phyloP scores from a whole-genome alignment of 495 filamentous ascomycete species.

The Podospora pseudopauciseta region DNA sequence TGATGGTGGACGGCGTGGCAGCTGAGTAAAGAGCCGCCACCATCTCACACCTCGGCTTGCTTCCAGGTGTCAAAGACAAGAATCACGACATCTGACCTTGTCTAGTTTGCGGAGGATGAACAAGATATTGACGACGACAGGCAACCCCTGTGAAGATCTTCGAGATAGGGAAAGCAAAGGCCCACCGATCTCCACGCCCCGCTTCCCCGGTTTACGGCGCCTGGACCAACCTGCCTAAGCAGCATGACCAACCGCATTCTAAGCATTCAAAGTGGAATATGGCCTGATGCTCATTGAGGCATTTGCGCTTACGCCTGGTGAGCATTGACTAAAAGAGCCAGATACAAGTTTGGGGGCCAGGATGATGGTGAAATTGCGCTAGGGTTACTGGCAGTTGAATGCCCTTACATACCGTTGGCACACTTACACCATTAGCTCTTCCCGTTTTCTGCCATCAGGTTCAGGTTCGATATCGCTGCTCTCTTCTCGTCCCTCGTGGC shows the following conservation, averaged over 20 bases:
- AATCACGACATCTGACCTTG: background rate
- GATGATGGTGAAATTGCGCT: background rate
- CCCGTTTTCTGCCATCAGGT: background rate
- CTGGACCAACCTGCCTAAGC: background rate
- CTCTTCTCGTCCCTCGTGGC: background rate
- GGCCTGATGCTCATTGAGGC: background rate
- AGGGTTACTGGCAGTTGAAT: background rate
- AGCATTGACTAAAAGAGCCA: background rate
- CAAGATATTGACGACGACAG: background rate
- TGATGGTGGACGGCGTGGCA: background rate
- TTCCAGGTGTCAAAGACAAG: background rate
- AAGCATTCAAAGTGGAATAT: background rate
- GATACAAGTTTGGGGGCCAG: background rate
- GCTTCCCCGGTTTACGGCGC: conserved; percentile 23
- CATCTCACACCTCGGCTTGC: background rate
- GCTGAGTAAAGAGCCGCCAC: background rate
- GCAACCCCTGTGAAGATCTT: conserved; percentile 8
- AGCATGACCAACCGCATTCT: background rate
- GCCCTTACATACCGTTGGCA: background rate
- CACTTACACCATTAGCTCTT: background rate
- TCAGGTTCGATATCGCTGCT: background rate
- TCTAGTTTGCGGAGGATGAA: background rate
- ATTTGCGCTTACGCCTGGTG: background rate
- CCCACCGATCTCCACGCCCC: conserved; percentile 8
- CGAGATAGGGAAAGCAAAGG: background rate